These are phyloP conservation scores for Ceratocystis cacaofunesta DNA, from an alignment of 2,329 filamentous ascomycete genomes.

Conservation along the genomic window DNA sequence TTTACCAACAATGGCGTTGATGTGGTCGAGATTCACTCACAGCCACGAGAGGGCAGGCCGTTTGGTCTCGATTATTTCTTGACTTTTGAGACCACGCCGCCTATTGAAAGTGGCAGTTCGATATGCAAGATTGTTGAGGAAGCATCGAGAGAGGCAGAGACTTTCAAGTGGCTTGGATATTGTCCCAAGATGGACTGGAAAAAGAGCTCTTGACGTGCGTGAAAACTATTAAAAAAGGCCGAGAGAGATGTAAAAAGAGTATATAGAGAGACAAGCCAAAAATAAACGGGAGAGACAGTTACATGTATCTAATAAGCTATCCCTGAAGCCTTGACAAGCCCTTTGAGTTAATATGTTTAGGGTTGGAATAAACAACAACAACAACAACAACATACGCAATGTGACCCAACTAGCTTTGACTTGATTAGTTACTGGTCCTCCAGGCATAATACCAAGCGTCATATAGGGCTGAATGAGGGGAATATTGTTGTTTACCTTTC, in stretches of 20 bases:
- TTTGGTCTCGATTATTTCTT: constrained; percentile 16
- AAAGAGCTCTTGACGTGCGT: neutral
- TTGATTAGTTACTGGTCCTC: too few relatives aligned
- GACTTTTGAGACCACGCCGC: constrained; percentile 11
- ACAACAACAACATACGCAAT: too few relatives aligned
- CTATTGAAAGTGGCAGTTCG: constrained; percentile 18
- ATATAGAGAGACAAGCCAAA: neutral
- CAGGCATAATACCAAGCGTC: neutral
- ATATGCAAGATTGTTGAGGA: constrained; percentile 45
- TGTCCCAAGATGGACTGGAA: constrained; percentile 30
- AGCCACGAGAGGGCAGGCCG: constrained; percentile 10
- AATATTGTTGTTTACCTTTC: neutral
- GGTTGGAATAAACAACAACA: neutral
- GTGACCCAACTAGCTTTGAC: too few relatives aligned
- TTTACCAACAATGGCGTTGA: constrained; percentile 4
- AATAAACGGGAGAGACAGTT: neutral
- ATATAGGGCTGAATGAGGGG: neutral
- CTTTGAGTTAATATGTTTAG: too few relatives aligned
- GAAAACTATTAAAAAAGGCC: too few relatives aligned
- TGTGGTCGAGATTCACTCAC: constrained; percentile 14
- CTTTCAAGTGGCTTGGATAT: constrained; percentile 55
- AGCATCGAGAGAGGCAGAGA: constrained; percentile 42
- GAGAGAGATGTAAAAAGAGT: neutral
- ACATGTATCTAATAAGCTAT: too few relatives aligned
- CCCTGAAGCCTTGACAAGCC: too few relatives aligned